Base-by-base conservation (phyloP, 164 flowering plant species). In the Nymphaea thermarum region DNA sequence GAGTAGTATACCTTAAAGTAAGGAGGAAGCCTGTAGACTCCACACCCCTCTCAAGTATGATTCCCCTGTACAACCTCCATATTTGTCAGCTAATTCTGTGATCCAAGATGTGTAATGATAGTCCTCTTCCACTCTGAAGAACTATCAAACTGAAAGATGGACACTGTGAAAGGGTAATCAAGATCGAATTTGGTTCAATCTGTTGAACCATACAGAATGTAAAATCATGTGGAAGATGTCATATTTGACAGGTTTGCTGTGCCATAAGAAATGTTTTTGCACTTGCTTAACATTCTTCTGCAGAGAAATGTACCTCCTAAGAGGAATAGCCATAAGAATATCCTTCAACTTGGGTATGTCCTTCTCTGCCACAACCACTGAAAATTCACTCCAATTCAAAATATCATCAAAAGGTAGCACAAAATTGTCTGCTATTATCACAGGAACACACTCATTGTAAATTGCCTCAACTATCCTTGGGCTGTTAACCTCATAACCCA, bases 401-500 rank as follows among this genome's bases (percentile, higher is more conserved):
- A 70, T 72, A 12, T 73, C 76, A 62, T 63, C 47, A 43, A 73
- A 70, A 62, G 76, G 76, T 8, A 71, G 76, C 44, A 62, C 76
- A 63, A 73, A 73, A 73, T 73, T 73, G 61, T 73, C 76, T 45
- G 76, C 76, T 65, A 73, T 70, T 12, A 73, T 70, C 66, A 73
- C 76, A 4, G 76, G 76, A 18, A 73, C 76, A 43, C 76, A 73
- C 67, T 73, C 72, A 41, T 66, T 61, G 69, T 61, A 70, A 64
- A 73, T 62, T 4, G 76, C 76, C 67, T 73, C 76, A 43, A 69
- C 67, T 14, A 73, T 73, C 57, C 76, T 47, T 2, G 76, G 76
- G 44, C 76, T 73, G 60, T 73, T 73, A 42, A 73, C 76, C 55
- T 73, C 76, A 66, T 66, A 73, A 4, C 76, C 76, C 76, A 73